A percentile compares a stretch with the other conserved stretches of the same genome.
These are phyloP conservation scores for barrel medic (Medicago truncatula) DNA, from an alignment of 306 rosid species.

Conservation along the genomic window DNA sequence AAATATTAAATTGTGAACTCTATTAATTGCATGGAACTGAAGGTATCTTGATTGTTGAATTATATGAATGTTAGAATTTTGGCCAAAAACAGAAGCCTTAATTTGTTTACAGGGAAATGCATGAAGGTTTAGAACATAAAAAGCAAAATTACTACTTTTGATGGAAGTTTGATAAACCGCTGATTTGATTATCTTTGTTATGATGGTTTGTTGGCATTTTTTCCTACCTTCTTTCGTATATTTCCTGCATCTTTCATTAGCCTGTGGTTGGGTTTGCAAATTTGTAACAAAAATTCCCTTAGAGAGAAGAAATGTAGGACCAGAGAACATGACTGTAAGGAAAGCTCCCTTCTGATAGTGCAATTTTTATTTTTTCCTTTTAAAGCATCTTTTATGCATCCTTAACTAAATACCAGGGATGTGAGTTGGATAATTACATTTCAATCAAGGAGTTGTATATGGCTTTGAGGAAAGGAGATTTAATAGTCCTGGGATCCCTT, in stretches of 20 bases:
- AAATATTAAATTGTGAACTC: conserved; percentile 10
- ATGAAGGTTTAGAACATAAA: conserved; percentile 28
- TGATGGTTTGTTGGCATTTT: conserved; percentile 32
- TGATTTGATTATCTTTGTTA: conserved; percentile 28
- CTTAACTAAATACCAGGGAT: conserved; percentile 33
- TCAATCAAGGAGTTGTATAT: conserved; percentile 37
- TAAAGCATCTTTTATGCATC: conserved; percentile 39
- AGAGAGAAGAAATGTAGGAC: conserved; percentile 29
- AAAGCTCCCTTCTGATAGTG: conserved; percentile 7
- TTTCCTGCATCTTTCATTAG: conserved; percentile 19
- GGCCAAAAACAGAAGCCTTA: conserved; percentile 14
- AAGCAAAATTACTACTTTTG: neutral
- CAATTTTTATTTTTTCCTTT: neutral
- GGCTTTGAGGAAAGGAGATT: conserved; percentile 52
- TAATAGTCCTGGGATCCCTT: conserved; percentile 61
- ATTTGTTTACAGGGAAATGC: conserved; percentile 12
- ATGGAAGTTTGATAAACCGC: conserved; percentile 35
- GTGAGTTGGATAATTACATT: conserved; percentile 25
- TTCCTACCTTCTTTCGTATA: conserved; percentile 3
- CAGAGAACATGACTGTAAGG: conserved; percentile 15
- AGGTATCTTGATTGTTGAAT: conserved; percentile 33
- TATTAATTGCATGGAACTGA: conserved; percentile 26
- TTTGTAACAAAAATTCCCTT: neutral
- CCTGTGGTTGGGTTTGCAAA: conserved; percentile 16
- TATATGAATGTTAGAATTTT: conserved; percentile 27